Percentiles rank a stretch among this genome's conserved stretches.
Evolutionary conservation across 495 filamentous ascomycete species (phyloP).

Genomic region (Pyrenula massariospora): DNA sequence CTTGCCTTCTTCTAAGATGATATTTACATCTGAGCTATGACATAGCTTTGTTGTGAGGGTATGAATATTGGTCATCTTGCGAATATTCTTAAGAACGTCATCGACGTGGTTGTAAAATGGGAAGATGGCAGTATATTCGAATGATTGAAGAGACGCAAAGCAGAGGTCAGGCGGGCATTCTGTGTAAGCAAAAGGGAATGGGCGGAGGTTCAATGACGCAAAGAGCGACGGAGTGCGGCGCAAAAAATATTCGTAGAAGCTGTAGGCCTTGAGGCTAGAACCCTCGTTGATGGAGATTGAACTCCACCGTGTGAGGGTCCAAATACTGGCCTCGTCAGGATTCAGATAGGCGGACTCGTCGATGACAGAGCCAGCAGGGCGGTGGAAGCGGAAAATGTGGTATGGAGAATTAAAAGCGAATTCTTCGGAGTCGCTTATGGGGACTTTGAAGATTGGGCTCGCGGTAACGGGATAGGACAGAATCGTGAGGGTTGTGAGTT

Average conservation of each 20-base stretch:
- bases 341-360: constrained; percentile 1
- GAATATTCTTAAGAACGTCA: constrained; percentile 18
- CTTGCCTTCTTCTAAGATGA: constrained; percentile 23
- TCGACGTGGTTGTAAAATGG: constrained; percentile 34
- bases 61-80: constrained; percentile 17
- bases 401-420: constrained; percentile 29
- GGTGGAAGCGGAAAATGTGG: constrained; percentile 13
- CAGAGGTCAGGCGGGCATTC: neutral
- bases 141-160: constrained; percentile 15
- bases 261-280: constrained; percentile 29
- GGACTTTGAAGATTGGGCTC: constrained; percentile 15
- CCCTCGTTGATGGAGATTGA: constrained; percentile 27
- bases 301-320: constrained; percentile 17
- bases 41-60: constrained; percentile 21
- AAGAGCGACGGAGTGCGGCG: constrained; percentile 24
- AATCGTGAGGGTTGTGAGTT: constrained; percentile 17
- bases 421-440: constrained; percentile 19
- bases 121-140: constrained; percentile 30
- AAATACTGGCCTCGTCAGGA: constrained; percentile 11
- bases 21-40: constrained; percentile 17
- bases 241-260: constrained; percentile 32
- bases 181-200: neutral
- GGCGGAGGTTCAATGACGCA: constrained; percentile 16
- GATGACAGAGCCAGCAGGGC: neutral
- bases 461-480: constrained; percentile 23